Base-by-base conservation (phyloP, 2,329 filamentous ascomycete species). In the Madurella mycetomatis region DNA sequence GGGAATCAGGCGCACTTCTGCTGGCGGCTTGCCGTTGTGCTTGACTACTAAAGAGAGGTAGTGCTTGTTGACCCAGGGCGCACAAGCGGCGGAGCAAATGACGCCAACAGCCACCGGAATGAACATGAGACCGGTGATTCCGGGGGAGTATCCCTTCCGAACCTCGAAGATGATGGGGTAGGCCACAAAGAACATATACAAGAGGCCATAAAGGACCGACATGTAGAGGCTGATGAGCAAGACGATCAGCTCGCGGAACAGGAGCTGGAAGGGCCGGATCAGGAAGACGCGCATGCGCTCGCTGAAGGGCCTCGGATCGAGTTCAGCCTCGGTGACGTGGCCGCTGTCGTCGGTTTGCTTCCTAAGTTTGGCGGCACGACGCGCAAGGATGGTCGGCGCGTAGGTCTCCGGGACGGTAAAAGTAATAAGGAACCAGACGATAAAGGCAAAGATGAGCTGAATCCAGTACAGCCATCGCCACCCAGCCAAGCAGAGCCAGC, bases 361-460 rank as follows among this genome's bases (percentile, higher is more conserved):
- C 49, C 90, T 81, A 57, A 94, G 73, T 68, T 88, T 88, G 65
- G 78, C 76, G 2, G 91, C 91, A 12, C 90, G 81, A 31, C 73
- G 73, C 49, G 82, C 80, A 15, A 96, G 81, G 48, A 96, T 84
- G 0, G 83, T 87, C 0, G 91, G 90, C 0, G 90, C 85, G 68
- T 94, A 95, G 0, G 91, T 96, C 70, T 95, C 91, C 1, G 90
- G 89, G 0, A 95, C 86, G n/a, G 89, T 94, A 71, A 95, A 92
- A 31, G 85, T 86, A 69, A 94, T 91, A 56, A 92, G 68, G 16
- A 87, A 56, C 83, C 87, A 94, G 62, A 86, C 81, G 47, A 85
- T 67, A 13, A 77, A 84, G 25, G 87, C 76, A 12, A 94, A 67
- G 65, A 95, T 95, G 11, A 94, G 75, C 66, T 92, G 89, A 62